Conservation (phyloP, 2,329 filamentous ascomycete species). For the Leptographium galeiforme region DNA sequence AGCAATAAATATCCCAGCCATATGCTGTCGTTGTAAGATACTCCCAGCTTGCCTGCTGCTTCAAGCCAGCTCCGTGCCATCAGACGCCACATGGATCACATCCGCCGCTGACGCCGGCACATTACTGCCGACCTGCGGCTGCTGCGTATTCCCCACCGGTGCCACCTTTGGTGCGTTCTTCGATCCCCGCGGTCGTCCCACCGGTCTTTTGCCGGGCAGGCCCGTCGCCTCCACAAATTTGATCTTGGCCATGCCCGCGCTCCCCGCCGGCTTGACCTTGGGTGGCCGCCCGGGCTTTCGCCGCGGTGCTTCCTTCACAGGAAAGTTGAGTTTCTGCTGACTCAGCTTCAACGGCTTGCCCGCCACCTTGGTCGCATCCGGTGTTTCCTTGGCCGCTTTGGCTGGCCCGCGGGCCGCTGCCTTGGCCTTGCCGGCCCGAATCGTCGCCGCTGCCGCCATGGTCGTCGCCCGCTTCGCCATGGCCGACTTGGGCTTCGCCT, state of each 20-base stretch:
- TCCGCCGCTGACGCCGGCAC: not conserved
- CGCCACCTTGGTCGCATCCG: not conserved
- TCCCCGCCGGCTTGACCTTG: not conserved
- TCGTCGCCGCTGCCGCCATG: conserved; percentile 1
- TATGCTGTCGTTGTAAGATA: not conserved
- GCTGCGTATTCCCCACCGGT: not conserved
- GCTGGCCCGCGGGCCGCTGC: not conserved
- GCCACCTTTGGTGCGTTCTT: not conserved
- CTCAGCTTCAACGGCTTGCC: not conserved
- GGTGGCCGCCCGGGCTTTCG: not conserved
- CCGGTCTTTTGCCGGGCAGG: not conserved
- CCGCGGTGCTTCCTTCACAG: not conserved
- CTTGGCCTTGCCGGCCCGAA: conserved; percentile 1
- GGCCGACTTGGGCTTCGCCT: not conserved
- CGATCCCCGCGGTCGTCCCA: not conserved
- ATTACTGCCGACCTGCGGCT: not conserved
- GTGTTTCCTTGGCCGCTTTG: not conserved
- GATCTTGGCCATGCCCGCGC: not conserved
- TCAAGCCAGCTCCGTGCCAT: too few relatives aligned
- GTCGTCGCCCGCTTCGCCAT: not conserved
- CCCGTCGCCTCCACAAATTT: too few relatives aligned
- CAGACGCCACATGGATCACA: not conserved
- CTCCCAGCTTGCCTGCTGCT: not conserved
- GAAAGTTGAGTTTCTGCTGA: conserved; percentile 1
- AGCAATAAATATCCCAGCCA: not conserved